phyloP scores from a whole-genome alignment of 129 eudicot species.

The Saussurea involucrata region DNA sequence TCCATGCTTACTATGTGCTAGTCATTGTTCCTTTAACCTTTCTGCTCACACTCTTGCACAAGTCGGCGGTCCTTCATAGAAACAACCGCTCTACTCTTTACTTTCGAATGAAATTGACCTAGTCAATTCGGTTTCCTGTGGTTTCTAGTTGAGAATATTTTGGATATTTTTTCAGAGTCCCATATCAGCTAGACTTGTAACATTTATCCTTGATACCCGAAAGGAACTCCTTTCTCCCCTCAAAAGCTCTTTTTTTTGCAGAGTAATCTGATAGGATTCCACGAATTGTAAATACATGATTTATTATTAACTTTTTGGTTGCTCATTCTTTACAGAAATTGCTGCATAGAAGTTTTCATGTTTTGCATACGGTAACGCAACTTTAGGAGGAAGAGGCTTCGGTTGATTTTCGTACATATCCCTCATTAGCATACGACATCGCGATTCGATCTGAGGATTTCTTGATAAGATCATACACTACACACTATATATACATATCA shows the following conservation, averaged over 20 bases:
- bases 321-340: conserved; percentile 43
- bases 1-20: neutral
- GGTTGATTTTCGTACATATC: conserved; percentile 34
- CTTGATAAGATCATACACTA: conserved; percentile 18
- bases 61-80: neutral
- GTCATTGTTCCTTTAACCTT: neutral
- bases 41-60: neutral
- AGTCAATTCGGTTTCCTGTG: neutral
- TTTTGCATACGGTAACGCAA: conserved; percentile 48
- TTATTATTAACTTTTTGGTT: neutral
- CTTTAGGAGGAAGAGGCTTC: conserved; percentile 43
- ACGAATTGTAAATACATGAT: neutral
- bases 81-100: neutral
- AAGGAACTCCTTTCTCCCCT: neutral
- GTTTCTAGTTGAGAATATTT: neutral
- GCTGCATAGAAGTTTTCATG: conserved; percentile 63
- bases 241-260: neutral
- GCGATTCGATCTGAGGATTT: conserved; percentile 23
- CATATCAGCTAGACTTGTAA: neutral
- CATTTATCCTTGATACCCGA: neutral
- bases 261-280: neutral
- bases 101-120: neutral
- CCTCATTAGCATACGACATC: conserved; percentile 36
- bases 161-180: neutral
- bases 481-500: conserved; percentile 23